Conservation (phyloP, 2,329 filamentous ascomycete species). For the Alternaria incomplexa region DNA sequence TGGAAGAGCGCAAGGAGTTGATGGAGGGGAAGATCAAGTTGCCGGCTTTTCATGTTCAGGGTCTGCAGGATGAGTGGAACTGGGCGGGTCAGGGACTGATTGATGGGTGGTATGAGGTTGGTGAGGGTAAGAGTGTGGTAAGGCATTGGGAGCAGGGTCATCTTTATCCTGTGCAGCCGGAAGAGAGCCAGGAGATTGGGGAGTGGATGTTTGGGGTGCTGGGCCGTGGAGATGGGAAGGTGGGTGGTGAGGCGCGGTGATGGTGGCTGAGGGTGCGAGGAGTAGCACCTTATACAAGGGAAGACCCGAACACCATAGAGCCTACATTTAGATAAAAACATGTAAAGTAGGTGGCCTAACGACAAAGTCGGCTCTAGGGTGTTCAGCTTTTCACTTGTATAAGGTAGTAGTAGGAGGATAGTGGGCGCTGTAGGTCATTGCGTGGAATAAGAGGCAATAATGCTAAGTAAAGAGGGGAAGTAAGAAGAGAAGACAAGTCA, state of each 20-base stretch:
- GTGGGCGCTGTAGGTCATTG: background rate
- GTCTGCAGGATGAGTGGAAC: constrained; percentile 42
- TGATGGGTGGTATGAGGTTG: constrained; percentile 33
- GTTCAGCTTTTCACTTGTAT: too few species aligned
- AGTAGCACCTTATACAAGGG: background rate
- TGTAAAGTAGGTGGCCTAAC: too few species aligned
- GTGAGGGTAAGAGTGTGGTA: constrained; percentile 30
- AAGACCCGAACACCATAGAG: too few species aligned
- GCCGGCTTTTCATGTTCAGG: constrained; percentile 44
- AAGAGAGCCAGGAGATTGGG: constrained; percentile 39
- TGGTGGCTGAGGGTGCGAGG: background rate
- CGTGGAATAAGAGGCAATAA: background rate
- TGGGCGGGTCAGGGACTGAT: constrained; percentile 42
- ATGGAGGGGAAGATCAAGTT: constrained; percentile 24
- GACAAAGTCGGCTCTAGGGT: too few species aligned
- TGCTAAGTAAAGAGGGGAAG: too few species aligned
- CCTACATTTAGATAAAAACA: too few species aligned
- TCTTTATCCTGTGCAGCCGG: constrained; percentile 41
- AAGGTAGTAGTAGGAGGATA: background rate
- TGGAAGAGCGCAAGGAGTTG: constrained; percentile 15
- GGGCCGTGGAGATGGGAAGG: background rate
- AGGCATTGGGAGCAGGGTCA: constrained; percentile 44
- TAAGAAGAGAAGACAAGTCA: background rate
- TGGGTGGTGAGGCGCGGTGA: background rate
- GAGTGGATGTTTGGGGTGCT: constrained; percentile 30